Evolutionary conservation across 2,329 filamentous ascomycete species (phyloP).

Genomic region (Rhynchosporium graminicola): DNA sequence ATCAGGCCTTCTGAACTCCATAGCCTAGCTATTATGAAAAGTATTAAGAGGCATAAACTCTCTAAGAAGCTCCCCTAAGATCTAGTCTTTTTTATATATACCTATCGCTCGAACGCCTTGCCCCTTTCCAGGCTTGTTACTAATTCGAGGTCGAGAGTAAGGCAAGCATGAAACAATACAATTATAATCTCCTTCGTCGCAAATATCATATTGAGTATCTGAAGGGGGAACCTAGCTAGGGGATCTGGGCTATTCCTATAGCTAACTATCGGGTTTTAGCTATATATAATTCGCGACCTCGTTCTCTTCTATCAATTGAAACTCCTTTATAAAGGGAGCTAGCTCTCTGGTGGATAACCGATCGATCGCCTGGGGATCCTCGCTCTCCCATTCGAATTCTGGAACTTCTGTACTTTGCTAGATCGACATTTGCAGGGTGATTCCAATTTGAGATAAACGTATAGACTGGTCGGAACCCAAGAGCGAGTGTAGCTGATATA

Average conservation of each 20-base stretch:
- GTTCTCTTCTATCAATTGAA: slow-evolving; percentile 13
- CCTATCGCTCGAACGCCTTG: not conserved
- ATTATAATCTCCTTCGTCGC: slow-evolving; percentile 12
- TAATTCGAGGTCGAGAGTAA: slow-evolving; percentile 11
- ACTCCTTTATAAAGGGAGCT: slow-evolving; percentile 19
- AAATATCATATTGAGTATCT: slow-evolving; percentile 13
- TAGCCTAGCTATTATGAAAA: slow-evolving; percentile 9
- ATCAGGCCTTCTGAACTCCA: slow-evolving; percentile 22
- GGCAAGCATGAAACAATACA: slow-evolving; percentile 13
- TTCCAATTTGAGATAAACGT: slow-evolving; percentile 16
- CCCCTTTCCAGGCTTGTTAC: slow-evolving; percentile 9
- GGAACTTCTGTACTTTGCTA: slow-evolving; percentile 15
- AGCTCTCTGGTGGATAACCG: slow-evolving; percentile 12
- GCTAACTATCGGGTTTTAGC: slow-evolving; percentile 14
- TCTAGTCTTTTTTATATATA: not conserved
- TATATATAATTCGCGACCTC: slow-evolving; percentile 4
- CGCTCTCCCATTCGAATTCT: slow-evolving; percentile 18
- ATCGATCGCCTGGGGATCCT: slow-evolving; percentile 15
- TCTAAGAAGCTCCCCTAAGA: slow-evolving; percentile 17
- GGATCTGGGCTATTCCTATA: slow-evolving; percentile 13
- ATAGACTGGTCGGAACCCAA: slow-evolving; percentile 15
- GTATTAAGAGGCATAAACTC: slow-evolving; percentile 13
- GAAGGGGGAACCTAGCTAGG: slow-evolving; percentile 14
- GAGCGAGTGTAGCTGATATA: slow-evolving; percentile 16
- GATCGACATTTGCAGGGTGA: slow-evolving; percentile 16